Base-by-base conservation (phyloP, 2,329 filamentous ascomycete genomes). In the Ophidiomyces ophidiicola region DNA sequence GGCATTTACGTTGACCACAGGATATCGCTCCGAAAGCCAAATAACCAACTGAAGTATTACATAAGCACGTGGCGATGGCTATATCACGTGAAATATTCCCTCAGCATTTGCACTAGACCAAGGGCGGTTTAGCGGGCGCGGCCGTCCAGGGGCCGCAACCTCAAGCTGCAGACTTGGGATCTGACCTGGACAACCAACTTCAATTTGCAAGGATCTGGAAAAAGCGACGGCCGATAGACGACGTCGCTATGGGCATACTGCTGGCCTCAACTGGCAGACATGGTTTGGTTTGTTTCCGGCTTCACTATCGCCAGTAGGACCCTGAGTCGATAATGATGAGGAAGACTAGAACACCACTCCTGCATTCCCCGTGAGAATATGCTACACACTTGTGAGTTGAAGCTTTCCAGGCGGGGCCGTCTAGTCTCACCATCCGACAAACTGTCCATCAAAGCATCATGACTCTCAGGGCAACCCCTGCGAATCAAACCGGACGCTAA, bases 341-440 rank as follows among this genome's bases (percentile, higher is more conserved):
- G 20, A 26, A 26, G 36, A 30, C 20, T 32, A 33, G 28, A 32
- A 10, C 28, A 26, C 12, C 4, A 39, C 12, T 20, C 36, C 36
- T 40, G 36, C 30, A 35, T 34, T 32, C 23, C 19, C 17, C 36
- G 38, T 31, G 12, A 32, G 26, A 44, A 29, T 28, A 44, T 42
- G 39, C 43, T 34, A 12, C 38, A 42, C 29, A 35, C 33, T 42
- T 39, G 39, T 44, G 36, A 44, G 43, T 31, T 34, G 36, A 14
- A 11, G 29, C 6, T 33, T n/a, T 19, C 29, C 14, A 28, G 3
- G 37, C 37, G 37, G 37, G 29, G 37, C 37, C 30, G 6, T n/a
- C 17, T 12, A 33, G 37, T 39, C 37, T 39, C 37, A 39, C 23
- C 37, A 21, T 33, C 23, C 14, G 8, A 17, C 20, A 29, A 39